Base-by-base conservation (phyloP, 2,329 filamentous ascomycete genomes). In the Zasmidium citrigriseum region DNA sequence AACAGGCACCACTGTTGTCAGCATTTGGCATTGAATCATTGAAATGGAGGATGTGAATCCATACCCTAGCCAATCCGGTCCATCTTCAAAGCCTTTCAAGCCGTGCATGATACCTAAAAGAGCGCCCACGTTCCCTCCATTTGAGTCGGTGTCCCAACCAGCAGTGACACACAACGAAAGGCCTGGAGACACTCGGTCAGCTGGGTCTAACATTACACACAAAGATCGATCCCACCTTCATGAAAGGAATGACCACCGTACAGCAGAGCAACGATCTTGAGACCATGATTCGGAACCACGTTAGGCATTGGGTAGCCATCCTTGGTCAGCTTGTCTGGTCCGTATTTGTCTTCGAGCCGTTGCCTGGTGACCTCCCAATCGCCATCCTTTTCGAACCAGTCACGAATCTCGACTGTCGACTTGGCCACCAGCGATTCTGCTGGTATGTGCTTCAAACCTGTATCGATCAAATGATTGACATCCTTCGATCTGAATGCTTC, bases 131-230 rank as follows among this genome's bases (percentile, higher is more conserved):
- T 50, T 50, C 12, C 47, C 47, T 25, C 47, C 47, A 50, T 50
- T 50, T 11, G 47, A 50, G 47, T 50, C 47, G 3, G 47, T 50
- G 22, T 50, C 47, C 47, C 47, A 50, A 18, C 47, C 47, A 27
- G 22, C 23, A 27, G 47, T 25, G 23, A 50, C 47, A n/a, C 23
- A 25, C 12, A 50, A 25, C n/a, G 23, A 27, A 12, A 50, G 23
- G 2, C 47, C 47, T 50, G 21, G 10, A 24, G 16, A 27, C n/a
- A n/a, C n/a, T 18, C 25, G 23, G 21, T 48, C 46, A 48, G 46
- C 46, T 7, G 9, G 7, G 44, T 41, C 10, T 41, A 41, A 10
- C 34, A 41, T n/a, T 41, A 41, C 34, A 41, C 34, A 41, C 10
- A 41, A 10, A 41, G 45, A 22, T 47, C 23, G 18, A 16, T 11